These are phyloP conservation scores for Vitis rupestris DNA, from an alignment of 164 flowering plant species.

Conservation along the genomic window DNA sequence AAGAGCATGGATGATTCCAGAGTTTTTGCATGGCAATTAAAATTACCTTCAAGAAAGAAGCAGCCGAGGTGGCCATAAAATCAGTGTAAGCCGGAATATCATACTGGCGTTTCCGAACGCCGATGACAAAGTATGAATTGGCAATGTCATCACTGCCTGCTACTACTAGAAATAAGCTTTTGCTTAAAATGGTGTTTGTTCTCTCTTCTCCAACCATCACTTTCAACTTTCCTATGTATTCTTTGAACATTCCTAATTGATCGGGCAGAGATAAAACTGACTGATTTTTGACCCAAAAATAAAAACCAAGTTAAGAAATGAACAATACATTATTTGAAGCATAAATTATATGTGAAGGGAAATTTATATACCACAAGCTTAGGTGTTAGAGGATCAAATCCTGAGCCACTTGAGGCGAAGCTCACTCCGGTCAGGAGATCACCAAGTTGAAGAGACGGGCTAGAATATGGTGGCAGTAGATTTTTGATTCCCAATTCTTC, in stretches of 20 bases:
- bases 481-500: slow-evolving; percentile 18
- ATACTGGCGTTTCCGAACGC: slow-evolving; percentile 4
- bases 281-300: slow-evolving; percentile 8
- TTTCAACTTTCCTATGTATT: slow-evolving; percentile 26
- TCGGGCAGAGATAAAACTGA: slow-evolving; percentile 21
- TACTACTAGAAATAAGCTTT: slow-evolving; percentile 23
- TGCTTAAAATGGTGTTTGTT: slow-evolving; percentile 14
- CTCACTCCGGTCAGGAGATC: slow-evolving; percentile 16
- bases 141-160: slow-evolving; percentile 33
- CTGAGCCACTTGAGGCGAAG: slow-evolving; percentile 21
- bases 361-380: not conserved
- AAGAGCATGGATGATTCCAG: too few species aligned
- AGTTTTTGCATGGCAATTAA: too few species aligned
- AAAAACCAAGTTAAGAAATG: too few species aligned
- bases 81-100: slow-evolving; percentile 29
- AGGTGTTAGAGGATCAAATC: slow-evolving; percentile 15
- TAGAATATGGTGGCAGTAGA: slow-evolving; percentile 13
- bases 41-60: slow-evolving; percentile 24
- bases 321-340: not conserved
- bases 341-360: not conserved
- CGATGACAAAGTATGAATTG: slow-evolving; percentile 21
- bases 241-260: slow-evolving; percentile 30
- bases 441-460: slow-evolving; percentile 4
- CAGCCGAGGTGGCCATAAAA: slow-evolving; percentile 19
- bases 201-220: slow-evolving; percentile 23